Base-by-base conservation (phyloP, 805 yeast genomes). In the Saccharomycopsis javanensis region DNA sequence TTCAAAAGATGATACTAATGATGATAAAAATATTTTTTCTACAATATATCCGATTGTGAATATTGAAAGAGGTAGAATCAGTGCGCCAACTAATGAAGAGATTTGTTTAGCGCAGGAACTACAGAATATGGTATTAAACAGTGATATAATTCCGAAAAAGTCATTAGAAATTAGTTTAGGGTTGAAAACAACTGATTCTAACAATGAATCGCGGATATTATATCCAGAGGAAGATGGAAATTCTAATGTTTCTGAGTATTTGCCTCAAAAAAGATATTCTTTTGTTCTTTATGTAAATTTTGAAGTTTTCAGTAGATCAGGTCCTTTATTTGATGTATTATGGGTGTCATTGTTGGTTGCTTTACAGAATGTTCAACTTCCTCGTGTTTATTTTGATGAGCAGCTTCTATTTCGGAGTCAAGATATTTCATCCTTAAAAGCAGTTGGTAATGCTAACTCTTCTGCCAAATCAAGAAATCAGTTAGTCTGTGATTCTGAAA, bases 31-130 rank as follows among this genome's bases (percentile, higher is more conserved):
- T 5, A 48, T 70, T 31, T 64, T 63, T 57, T 73, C 77, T 0
- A 68, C 79, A 1, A 74, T 88, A 0, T 86, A 79, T 66, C 92
- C 96, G 0, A 81, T 84, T 15, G 88, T 89, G 6, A 90, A 86
- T 61, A 80, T 88, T 8, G 79, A 83, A 57, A 73, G 90, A 55
- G 96, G 96, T 31, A 75, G 88, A 55, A 67, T 69, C 28, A 94
- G 95, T 13, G 87, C 89, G 0, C 96, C 96, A 30, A 81, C 91
- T 0, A 87, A 83, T 63, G 96, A 89, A 69, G 96, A 89, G 67
- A 87, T 86, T 82, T 80, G 79, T 31, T 65, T 85, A 20, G 79
- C 88, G 1, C 95, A 88, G 67, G 73, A 73, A 58, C 64, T 87
- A 25, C 81, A 81, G 64, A 86, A 86, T 61, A 72, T 79, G 4